A percentile compares a stretch with the other conserved stretches of the same genome.
Conservation (phyloP, 2,329 filamentous ascomycete genomes). For the Allantophomopsis lycopodina region DNA sequence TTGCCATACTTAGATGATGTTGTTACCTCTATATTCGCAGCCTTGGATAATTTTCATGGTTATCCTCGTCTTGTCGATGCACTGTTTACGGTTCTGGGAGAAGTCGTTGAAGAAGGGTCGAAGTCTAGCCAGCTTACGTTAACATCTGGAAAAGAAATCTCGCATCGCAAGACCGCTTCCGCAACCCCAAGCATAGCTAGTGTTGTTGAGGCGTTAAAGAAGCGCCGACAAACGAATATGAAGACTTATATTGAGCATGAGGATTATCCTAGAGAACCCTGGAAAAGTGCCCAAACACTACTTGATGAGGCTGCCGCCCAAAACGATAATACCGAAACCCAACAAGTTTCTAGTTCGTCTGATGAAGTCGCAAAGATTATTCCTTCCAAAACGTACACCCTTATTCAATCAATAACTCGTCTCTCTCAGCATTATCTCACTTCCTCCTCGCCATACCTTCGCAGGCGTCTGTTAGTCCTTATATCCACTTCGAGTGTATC, state of each 20-base stretch:
- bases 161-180: constrained; percentile 28
- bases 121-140: constrained; percentile 36
- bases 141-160: constrained; percentile 6
- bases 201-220: constrained; percentile 45
- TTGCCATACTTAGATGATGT: constrained; percentile 88
- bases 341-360: constrained; percentile 17
- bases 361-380: constrained; percentile 40
- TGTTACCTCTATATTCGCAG: constrained; percentile 79
- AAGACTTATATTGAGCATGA: constrained; percentile 8
- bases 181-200: constrained; percentile 23
- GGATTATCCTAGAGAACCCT: constrained; percentile 17
- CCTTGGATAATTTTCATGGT: constrained; percentile 89
- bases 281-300: constrained; percentile 20
- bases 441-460: constrained; percentile 65
- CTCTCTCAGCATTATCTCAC: constrained; percentile 87
- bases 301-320: constrained; percentile 20
- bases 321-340: constrained; percentile 19
- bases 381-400: constrained; percentile 66
- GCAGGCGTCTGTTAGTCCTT: constrained; percentile 65
- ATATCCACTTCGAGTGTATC: constrained; percentile 59
- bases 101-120: constrained; percentile 71
- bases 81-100: constrained; percentile 69
- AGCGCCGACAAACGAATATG: constrained; percentile 14
- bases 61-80: constrained; percentile 77
- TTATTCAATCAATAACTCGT: constrained; percentile 68